Evolutionary conservation across 495 filamentous ascomycete genomes (phyloP).

Genomic region (Xylaria cubensis): DNA sequence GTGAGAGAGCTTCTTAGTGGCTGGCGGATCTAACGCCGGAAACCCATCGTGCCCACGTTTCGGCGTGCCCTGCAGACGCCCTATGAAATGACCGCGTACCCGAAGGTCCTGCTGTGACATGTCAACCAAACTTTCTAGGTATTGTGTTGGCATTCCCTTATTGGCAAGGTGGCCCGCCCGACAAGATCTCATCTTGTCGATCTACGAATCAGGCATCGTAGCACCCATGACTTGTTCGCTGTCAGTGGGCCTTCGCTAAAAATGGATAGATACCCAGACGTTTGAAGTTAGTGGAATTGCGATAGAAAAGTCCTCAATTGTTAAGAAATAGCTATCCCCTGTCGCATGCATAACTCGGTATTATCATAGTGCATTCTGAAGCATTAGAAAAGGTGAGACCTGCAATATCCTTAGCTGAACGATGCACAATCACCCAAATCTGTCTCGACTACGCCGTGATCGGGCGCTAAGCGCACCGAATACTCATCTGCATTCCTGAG

Average conservation of each 20-base stretch:
- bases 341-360: too few relatives aligned
- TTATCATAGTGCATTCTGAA: too few relatives aligned
- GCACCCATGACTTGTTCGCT: background rate
- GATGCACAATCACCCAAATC: too few relatives aligned
- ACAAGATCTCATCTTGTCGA: slow-evolving; percentile 15
- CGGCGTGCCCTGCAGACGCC: slow-evolving; percentile 7
- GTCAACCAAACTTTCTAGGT: background rate
- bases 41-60: background rate
- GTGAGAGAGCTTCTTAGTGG: slow-evolving; percentile 21
- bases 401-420: too few relatives aligned
- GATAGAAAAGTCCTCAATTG: background rate
- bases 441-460: too few relatives aligned
- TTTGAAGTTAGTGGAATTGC: slow-evolving; percentile 13
- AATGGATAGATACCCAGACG: slow-evolving; percentile 1
- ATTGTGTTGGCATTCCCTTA: slow-evolving; percentile 26
- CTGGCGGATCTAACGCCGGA: slow-evolving; percentile 2
- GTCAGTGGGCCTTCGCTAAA: slow-evolving; percentile 1
- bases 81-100: slow-evolving; percentile 3
- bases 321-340: too few relatives aligned
- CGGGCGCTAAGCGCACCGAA: too few relatives aligned
- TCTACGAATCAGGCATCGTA: slow-evolving; percentile 11
- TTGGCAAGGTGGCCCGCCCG: slow-evolving; percentile 15
- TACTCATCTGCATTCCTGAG: background rate
- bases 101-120: background rate
- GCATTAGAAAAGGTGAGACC: too few relatives aligned